Conservation (phyloP, 2,329 filamentous ascomycete species). For the Verticillium dahliae region DNA sequence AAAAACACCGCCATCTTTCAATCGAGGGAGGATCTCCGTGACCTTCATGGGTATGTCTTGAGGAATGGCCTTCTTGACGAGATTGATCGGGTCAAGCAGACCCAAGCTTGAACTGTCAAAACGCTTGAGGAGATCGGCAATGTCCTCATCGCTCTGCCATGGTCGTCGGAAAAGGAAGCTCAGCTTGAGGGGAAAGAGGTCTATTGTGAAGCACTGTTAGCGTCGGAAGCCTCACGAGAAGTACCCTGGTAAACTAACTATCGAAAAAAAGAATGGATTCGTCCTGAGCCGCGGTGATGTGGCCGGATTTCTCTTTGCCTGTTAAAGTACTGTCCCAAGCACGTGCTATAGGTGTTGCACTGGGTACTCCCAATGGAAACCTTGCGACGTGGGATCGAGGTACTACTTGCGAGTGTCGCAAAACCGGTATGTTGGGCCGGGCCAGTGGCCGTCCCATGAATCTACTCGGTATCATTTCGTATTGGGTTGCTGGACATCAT, state of each 20-base stretch:
- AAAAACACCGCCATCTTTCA: slow-evolving; percentile 90
- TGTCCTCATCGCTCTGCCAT: slow-evolving; percentile 41
- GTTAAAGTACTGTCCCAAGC: slow-evolving; percentile 37
- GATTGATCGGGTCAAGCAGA: slow-evolving; percentile 42
- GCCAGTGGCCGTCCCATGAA: slow-evolving; percentile 3
- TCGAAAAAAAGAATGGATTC: slow-evolving; percentile 88
- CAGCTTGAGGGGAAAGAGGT: slow-evolving; percentile 78
- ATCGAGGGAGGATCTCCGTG: slow-evolving; percentile 72
- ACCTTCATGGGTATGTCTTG: slow-evolving; percentile 58
- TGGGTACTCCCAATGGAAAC: neutral
- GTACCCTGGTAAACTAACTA: slow-evolving; percentile 45
- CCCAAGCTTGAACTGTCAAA: slow-evolving; percentile 46
- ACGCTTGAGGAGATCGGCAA: slow-evolving; percentile 42
- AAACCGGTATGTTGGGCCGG: neutral
- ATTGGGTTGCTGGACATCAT: neutral
- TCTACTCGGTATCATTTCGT: slow-evolving; percentile 7
- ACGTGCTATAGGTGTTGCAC: slow-evolving; percentile 7
- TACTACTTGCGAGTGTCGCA: neutral
- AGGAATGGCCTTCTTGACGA: slow-evolving; percentile 58
- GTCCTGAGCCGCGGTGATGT: slow-evolving; percentile 69
- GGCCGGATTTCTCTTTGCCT: slow-evolving; percentile 65
- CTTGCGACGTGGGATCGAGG: neutral
- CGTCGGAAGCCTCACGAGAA: neutral
- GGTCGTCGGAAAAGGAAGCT: slow-evolving; percentile 34
- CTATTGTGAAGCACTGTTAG: slow-evolving; percentile 30